Evolutionary conservation across 2,329 filamentous ascomycete genomes (phyloP), one percentile per base, ranked within the genome.

Genomic region (Paradendryphiella salina): DNA sequence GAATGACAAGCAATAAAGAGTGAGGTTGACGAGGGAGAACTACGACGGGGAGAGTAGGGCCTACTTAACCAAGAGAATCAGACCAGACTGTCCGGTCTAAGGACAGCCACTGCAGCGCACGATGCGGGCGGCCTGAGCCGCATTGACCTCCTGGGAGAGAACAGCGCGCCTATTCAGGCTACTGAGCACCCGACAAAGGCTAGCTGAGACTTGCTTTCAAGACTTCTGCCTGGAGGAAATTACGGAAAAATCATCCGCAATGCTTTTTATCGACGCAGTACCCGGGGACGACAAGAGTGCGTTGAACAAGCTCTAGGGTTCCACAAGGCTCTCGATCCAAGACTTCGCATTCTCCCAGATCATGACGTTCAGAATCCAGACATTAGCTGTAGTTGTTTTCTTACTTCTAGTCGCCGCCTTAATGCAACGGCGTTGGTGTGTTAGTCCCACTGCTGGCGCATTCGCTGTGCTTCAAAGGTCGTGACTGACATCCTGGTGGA

Each of bases 111-210:
- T 15, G 42, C 32, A 52, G 37, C 33, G 49, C 49, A 48, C 36
- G 43, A 41, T 42, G 43, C 49, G 38, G 49, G 43, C 39, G 37
- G 43, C 43, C 49, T 52, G 32, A 48, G 21, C 37, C 23, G 48
- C 36, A 45, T 23, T 38, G 43, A 23, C 42, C 48, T 38, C 48
- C 33, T 46, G 10, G 28, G 29, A 33, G 26, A 17, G 17, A 26
- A 5, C 21, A 14, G 36, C 32, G 21, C 34, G 36, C 17, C 18
- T 41, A n/a, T 23, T 31, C 15, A 47, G 43, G 48, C 43, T 32
- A 29, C 34, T 39, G 29, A 32, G 43, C 43, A 23, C 15, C 42
- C 33, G 21, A 41, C 38, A n/a, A 17, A 14, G 36, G 15, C 36
- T 51, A 51, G 48, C 23, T 32, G 17, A 20, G 21, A 7, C 37